These are phyloP conservation scores for Vitis vinifera DNA, from an alignment of 164 flowering plant genomes.

Conservation along the genomic window ASM3070453v1 NC_081807.1:1233001-1233500, in stretches of 20 bases:
- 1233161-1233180: neutral
- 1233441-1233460: too few species aligned
- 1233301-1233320: conserved; percentile 70
- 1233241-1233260: conserved; percentile 89
- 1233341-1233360: conserved; percentile 92
- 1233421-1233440: too few species aligned
- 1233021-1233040: too few species aligned
- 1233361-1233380: conserved; percentile 89
- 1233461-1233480: too few species aligned
- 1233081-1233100: too few species aligned
- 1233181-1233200: neutral
- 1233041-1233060: too few species aligned
- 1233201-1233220: neutral
- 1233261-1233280: conserved; percentile 99
- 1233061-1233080: too few species aligned
- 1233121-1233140: neutral
- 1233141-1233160: too few species aligned
- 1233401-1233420: neutral
- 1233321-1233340: conserved; percentile 82
- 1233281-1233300: conserved; percentile 95
- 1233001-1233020: too few species aligned
- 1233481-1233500: too few species aligned
- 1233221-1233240: neutral
- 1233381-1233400: neutral
- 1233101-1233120: too few species aligned